Evolutionary conservation across 2,329 filamentous ascomycete genomes (phyloP).

Genomic region (Ophiostoma pallidulum): DNA sequence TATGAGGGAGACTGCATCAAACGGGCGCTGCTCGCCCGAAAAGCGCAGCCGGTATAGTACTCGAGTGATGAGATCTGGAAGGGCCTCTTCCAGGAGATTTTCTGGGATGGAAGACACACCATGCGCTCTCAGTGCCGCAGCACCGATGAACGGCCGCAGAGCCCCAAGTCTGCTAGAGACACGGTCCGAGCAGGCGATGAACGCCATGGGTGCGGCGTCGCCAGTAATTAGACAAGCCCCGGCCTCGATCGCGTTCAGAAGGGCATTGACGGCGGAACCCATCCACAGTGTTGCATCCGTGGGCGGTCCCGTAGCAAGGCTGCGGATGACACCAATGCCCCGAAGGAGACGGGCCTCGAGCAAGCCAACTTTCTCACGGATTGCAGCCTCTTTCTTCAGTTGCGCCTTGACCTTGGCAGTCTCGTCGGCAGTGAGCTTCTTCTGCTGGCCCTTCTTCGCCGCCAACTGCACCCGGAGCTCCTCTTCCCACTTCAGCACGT

Average conservation of each 20-base stretch:
- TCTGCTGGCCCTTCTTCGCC: constrained; percentile 84
- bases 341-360: constrained; percentile 65
- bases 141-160: constrained; percentile 73
- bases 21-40: constrained; percentile 83
- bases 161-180: constrained; percentile 65
- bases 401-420: constrained; percentile 85
- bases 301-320: constrained; percentile 77
- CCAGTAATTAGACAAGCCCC: constrained; percentile 76
- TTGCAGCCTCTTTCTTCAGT: constrained; percentile 72
- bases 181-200: constrained; percentile 69
- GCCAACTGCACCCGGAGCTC: constrained; percentile 79
- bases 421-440: constrained; percentile 86
- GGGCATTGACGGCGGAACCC: constrained; percentile 62
- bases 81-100: constrained; percentile 65
- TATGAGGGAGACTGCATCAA: constrained; percentile 78
- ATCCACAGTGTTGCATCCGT: constrained; percentile 86
- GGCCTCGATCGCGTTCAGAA: constrained; percentile 66
- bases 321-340: constrained; percentile 76
- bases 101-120: constrained; percentile 63
- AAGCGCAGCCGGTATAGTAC: constrained; percentile 86
- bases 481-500: constrained; percentile 94
- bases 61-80: constrained; percentile 76
- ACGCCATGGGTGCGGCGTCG: constrained; percentile 66
- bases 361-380: constrained; percentile 61
- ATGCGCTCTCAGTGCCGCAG: constrained; percentile 74